A percentile compares a stretch with the other conserved stretches of the same genome.
Conservation (phyloP, 768 basidiomycete species). For the Phanerodontia chrysosporium region DNA sequence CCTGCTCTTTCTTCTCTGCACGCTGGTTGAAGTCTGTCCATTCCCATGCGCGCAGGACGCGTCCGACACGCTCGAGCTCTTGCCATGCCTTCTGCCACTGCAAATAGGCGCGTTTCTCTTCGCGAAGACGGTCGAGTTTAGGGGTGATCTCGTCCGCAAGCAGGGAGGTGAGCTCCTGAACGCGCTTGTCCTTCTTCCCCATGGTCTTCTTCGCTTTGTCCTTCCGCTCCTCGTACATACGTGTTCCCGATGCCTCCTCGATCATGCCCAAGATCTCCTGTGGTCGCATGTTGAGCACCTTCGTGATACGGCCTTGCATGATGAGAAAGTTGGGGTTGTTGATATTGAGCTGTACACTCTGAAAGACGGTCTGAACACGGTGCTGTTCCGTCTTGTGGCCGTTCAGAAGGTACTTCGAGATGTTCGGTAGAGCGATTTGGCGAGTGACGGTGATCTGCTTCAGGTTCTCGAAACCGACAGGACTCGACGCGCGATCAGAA, state of each 20-base stretch:
- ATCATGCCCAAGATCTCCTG: constrained; percentile 98
- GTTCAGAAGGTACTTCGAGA: constrained; percentile 92
- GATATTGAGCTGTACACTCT: constrained; percentile 96
- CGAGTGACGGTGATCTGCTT: constrained; percentile 95
- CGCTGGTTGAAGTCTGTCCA: constrained; percentile 65
- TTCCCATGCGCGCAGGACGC: constrained; percentile 83
- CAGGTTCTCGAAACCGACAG: constrained; percentile 72
- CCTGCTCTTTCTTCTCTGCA: constrained; percentile 49
- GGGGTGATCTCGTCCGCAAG: constrained; percentile 90
- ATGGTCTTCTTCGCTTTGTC: constrained; percentile 96
- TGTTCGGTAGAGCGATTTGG: constrained; percentile 90
- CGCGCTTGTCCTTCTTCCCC: constrained; percentile 94
- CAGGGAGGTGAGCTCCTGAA: constrained; percentile 79
- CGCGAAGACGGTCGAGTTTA: constrained; percentile 85
- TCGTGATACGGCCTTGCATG: constrained; percentile 99
- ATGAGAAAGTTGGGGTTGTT: constrained; percentile 99
- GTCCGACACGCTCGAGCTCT: constrained; percentile 82
- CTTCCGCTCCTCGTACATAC: constrained; percentile 98
- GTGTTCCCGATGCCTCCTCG: constrained; percentile 96
- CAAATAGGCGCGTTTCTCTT: constrained; percentile 84
- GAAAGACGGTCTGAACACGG: constrained; percentile 85
- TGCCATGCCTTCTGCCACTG: constrained; percentile 85
- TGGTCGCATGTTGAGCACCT: constrained; percentile 97
- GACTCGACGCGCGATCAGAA: constrained; percentile 80
- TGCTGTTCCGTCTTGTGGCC: constrained; percentile 91